Percentiles rank a stretch among this genome's conserved stretches.
These are phyloP conservation scores for Gracilaria domingensis DNA, from an alignment of 23 red algal genomes.

Conservation along the genomic window DNA sequence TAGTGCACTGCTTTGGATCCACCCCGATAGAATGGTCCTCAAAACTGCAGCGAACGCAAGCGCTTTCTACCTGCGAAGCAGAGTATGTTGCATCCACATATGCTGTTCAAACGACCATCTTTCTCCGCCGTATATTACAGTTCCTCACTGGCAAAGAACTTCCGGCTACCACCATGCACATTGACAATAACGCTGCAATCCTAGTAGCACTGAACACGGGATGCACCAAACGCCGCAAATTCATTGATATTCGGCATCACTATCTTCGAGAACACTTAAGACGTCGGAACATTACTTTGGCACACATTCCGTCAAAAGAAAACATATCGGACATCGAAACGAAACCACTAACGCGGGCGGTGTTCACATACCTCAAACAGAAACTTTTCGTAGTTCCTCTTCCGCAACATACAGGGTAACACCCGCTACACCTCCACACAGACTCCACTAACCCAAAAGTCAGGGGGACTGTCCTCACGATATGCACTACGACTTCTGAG, in stretches of 20 bases:
- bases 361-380: not conserved
- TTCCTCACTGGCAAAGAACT: not conserved
- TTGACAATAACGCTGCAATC: conserved; percentile 32
- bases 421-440: too few species aligned
- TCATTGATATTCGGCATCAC: conserved; percentile 1
- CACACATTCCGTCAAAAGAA: not conserved
- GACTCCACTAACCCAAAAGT: not conserved
- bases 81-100: conserved; percentile 33
- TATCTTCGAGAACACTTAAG: not conserved
- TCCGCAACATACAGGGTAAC: too few species aligned
- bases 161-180: not conserved
- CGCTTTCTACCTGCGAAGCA: conserved; percentile 55
- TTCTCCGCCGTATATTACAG: not conserved
- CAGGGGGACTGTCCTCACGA: too few species aligned
- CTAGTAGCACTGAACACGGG: not conserved
- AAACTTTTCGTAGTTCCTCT: not conserved
- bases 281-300: not conserved
- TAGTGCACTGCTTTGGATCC: not conserved
- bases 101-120: conserved; percentile 35
- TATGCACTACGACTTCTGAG: too few species aligned
- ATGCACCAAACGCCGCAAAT: not conserved
- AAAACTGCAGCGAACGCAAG: conserved; percentile 14
- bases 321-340: not conserved
- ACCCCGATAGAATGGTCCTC: not conserved
- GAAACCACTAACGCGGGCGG: not conserved